Evolutionary conservation across 208 protist species (phyloP), one percentile per base, ranked within the genome.

Genomic region (Phytomonas sp.): DNA sequence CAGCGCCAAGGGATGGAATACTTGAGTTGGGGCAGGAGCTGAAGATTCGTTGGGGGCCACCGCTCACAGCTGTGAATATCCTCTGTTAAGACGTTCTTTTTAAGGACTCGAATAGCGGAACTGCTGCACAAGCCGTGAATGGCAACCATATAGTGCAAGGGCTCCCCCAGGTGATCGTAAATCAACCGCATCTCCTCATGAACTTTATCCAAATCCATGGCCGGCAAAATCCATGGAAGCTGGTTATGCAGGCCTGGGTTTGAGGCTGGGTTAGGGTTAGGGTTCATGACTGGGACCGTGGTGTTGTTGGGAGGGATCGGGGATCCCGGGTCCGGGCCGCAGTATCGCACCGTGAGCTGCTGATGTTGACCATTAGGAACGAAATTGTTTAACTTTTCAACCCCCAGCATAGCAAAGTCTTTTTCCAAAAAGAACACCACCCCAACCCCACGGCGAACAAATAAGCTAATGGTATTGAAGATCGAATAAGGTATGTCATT

Each of bases 361-460:
- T 92, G 81, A 66, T 89, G 83, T 67, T 95, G 89, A 29, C 87
- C 76, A 59, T 87, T 73, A 8, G 90, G 87, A 7, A 90, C 87
- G 72, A 95, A 95, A 69, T 93, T 74, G 76, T 93, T 67, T 11
- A 92, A 77, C 70, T 91, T 95, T 72, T 95, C 82, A 16, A 93
- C 84, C 5, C 80, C 90, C 7, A 91, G 76, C 75, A 83, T 80
- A 26, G 87, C 90, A 70, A 88, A 89, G 49, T 78, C 80, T 42
- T 84, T 84, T 26, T 73, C 76, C 6, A 69, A 31, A 52, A 92
- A 95, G 77, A 93, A 92, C 36, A 95, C 90, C 14, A 87, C 84
- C 16, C 90, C 90, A 60, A 80, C 76, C 40, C 83, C 73, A 26
- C 84, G 84, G 29, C 80, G 82, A 1, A 68, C 42, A 30, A 56